A percentile compares a stretch with the other conserved stretches of the same genome.
phyloP scores from a whole-genome alignment of 1,139 yeast genomes.

The Williopsis jadinii region DNA sequence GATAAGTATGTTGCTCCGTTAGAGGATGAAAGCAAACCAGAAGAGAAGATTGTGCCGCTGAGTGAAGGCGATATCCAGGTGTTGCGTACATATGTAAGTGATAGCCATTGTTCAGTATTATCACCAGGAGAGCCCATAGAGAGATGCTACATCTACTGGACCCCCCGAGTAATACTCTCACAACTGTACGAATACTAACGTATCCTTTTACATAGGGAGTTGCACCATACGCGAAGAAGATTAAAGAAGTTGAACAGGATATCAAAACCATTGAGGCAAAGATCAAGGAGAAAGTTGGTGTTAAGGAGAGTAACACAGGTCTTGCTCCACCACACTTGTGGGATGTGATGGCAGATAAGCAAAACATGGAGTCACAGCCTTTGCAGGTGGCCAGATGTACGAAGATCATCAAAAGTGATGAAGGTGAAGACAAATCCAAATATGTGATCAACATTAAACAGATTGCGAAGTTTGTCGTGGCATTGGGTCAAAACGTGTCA shows the following conservation, averaged over 20 bases:
- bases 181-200: constrained; percentile 12
- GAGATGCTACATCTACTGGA: no score
- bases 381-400: constrained; percentile 98
- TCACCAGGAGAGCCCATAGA: no score
- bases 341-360: constrained; percentile 97
- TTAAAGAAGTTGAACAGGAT: constrained; percentile 80
- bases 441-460: constrained; percentile 96
- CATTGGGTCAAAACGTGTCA: constrained; percentile 90
- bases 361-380: constrained; percentile 87
- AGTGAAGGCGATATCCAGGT: constrained; percentile 97
- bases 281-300: constrained; percentile 89
- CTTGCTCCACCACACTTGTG: constrained; percentile 91
- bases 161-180: no score
- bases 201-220: constrained; percentile 45
- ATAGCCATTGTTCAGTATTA: background rate
- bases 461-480: constrained; percentile 96
- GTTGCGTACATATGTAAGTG: constrained; percentile 66
- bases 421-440: constrained; percentile 76
- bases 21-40: constrained; percentile 56
- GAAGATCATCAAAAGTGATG: constrained; percentile 75
- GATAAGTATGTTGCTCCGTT: constrained; percentile 88
- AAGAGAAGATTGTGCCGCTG: constrained; percentile 77
- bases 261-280: constrained; percentile 74
- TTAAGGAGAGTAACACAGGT: constrained; percentile 94
- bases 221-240: constrained; percentile 83